Base-by-base conservation (phyloP, 768 basidiomycete genomes). In the Leccinum olivaceopallidum region DNA sequence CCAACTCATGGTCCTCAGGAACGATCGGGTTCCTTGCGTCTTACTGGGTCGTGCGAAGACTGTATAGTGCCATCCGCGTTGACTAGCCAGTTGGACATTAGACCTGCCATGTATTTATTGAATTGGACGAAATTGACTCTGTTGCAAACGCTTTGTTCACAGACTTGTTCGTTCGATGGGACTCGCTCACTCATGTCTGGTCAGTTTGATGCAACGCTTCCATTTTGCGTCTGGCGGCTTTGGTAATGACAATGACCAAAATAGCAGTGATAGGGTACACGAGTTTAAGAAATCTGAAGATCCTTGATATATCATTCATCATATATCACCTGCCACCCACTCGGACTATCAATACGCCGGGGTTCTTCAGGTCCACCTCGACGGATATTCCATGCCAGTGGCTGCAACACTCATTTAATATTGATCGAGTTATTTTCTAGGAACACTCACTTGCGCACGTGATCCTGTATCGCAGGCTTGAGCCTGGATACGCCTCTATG, bases 21-120 rank as follows among this genome's bases (percentile, higher is more conserved):
- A 90, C 92, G 12, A 93, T 97, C 65, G 95, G 95, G 10, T 97
- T 95, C 80, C 79, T 95, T 44, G 90, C 94, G 22, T 85, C 89
- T 5, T 95, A 94, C 66, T 95, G 92, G 88, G 92, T 92, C n/a
- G 84, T 97, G 47, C 81, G 90, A 61, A 84, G 79, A 74, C 75
- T 98, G 59, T 98, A 98, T 72, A 82, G 82, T 59, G 85, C 90
- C 32, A 91, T 94, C 63, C 87, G 92, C 42, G 84, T 93, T 55
- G 92, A 94, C 66, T 85, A 71, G 63, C 32, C 8, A 37, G 32
- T 36, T 58, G 63, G 60, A 63, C 14, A 1, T 55, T 34, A 42
- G 28, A 18, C n/a, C 13, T 37, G 47, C 20, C 57, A 10, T 64
- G 60, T 68, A 64, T 58, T 53, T 64, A 59, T 44, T 20, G 18